Evolutionary conservation across 768 basidiomycete genomes (phyloP), one percentile per base, ranked within the genome.

Genomic region (Xerocomellus amylosporus): DNA sequence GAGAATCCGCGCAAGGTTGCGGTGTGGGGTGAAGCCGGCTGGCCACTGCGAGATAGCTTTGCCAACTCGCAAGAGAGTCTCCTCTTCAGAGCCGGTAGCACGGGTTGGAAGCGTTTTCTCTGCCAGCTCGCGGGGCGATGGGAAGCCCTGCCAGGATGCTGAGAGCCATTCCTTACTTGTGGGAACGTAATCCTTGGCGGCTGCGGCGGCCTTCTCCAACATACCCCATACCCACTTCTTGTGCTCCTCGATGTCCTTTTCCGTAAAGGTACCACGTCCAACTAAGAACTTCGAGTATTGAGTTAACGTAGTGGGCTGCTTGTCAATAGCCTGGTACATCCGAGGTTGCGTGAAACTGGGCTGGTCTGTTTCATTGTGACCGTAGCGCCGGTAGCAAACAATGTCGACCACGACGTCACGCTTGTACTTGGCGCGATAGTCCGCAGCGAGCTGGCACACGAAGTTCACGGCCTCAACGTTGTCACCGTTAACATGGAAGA

Each of bases 331-430:
- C 72, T 93, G 82, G 79, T 99, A 99, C 97, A 98, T 99, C 59
- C 91, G 82, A 8, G 97, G 97, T 72, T 99, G 97, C 10, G 97
- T 98, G 78, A 99, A 99, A 71, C 85, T 89, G 24, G 97, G 97
- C 72, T 99, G 97, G 68, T 99, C 97, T 10, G 94, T 98, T 74
- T 99, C 97, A 72, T 99, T 99, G 76, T 99, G 97, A n/a, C 97
- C 97, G 69, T 98, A 86, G 51, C 94, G 93, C 59, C 97, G 90
- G 77, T 98, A 99, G 76, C 97, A 99, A 53, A 99, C 95, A 53
- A 99, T 93, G 73, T 99, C 96, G 57, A 99, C 76, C 65, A 99
- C 96, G 58, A 99, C 96, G 70, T 99, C 97, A 77, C 91, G 95
- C 82, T 96, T 97, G 82, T 87, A 99, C 75, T 93, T 96, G 61